Evolutionary conservation across 306 rosid genomes (phyloP).

Genomic region (Leucaena leucocephala): DNA sequence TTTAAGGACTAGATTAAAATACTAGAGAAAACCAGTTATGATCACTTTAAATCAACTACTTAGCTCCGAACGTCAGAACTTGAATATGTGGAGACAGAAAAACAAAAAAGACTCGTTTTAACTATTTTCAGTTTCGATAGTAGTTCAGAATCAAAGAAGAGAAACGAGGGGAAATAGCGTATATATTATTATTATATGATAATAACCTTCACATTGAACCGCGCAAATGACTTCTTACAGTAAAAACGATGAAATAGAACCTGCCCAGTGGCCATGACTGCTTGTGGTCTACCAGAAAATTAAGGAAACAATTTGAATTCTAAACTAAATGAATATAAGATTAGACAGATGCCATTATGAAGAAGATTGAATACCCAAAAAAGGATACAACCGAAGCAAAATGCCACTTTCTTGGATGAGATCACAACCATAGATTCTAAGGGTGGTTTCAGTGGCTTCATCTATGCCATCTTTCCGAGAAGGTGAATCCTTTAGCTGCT

Average conservation of each 20-base stretch:
- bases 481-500: too few species aligned
- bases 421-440: conserved; percentile 78
- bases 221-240: conserved; percentile 93
- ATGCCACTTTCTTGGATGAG: conserved; percentile 95
- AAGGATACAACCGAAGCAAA: conserved; percentile 75
- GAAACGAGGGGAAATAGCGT: neutral
- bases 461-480: too few species aligned
- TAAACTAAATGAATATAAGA: conserved; percentile 6
- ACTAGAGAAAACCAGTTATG: neutral
- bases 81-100: neutral
- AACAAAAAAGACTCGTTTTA: neutral
- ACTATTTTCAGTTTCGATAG: neutral
- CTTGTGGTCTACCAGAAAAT: conserved; percentile 74
- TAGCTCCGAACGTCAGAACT: neutral
- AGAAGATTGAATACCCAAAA: neutral
- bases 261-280: conserved; percentile 97
- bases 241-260: conserved; percentile 95
- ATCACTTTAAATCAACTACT: conserved; percentile 4
- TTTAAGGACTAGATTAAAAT: neutral
- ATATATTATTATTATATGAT: neutral
- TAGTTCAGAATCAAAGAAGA: too few species aligned
- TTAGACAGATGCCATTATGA: neutral
- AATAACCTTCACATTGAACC: conserved; percentile 83
- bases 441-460: conserved; percentile 64
- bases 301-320: conserved; percentile 32